phyloP scores from a whole-genome alignment of 2,329 filamentous ascomycete species.

The Fusarium nelsonii region DNA sequence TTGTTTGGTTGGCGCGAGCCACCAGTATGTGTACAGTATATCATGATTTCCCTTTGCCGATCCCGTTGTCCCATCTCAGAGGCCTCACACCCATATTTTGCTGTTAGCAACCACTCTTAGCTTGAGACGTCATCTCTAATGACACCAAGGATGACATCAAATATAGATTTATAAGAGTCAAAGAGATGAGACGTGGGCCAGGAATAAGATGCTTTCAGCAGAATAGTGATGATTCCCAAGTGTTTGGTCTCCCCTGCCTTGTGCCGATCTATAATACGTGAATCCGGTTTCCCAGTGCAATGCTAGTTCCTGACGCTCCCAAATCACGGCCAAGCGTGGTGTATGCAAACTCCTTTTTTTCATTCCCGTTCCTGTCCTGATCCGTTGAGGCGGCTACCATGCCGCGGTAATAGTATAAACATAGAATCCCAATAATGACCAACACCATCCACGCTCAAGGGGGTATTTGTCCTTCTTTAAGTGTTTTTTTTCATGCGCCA shows the following conservation, averaged over 20 bases:
- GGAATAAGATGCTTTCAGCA: constrained; percentile 38
- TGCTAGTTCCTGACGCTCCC: constrained; percentile 43
- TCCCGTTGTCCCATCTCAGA: constrained; percentile 25
- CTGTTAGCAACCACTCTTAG: neutral
- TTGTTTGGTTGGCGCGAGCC: constrained; percentile 32
- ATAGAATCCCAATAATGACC: constrained; percentile 42
- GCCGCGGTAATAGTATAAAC: constrained; percentile 36
- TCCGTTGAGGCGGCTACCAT: constrained; percentile 33
- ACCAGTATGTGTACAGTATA: constrained; percentile 44
- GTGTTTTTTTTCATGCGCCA: constrained; percentile 50
- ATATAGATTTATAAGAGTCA: constrained; percentile 18
- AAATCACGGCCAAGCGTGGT: constrained; percentile 46
- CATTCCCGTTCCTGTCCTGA: constrained; percentile 36
- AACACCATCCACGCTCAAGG: constrained; percentile 47
- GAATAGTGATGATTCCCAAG: constrained; percentile 43
- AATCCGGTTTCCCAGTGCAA: constrained; percentile 44
- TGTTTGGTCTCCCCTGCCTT: constrained; percentile 44
- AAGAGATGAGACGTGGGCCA: constrained; percentile 11
- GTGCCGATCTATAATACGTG: constrained; percentile 49
- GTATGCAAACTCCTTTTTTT: constrained; percentile 49
- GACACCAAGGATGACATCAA: constrained; percentile 7
- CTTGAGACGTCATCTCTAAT: constrained; percentile 6
- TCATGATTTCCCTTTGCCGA: constrained; percentile 41
- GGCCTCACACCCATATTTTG: constrained; percentile 20
- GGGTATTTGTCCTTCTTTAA: constrained; percentile 52